A percentile compares a stretch with the other conserved stretches of the same genome.
Evolutionary conservation across 805 yeast species (phyloP).

Genomic region (Saccharomycopsis vini): DNA sequence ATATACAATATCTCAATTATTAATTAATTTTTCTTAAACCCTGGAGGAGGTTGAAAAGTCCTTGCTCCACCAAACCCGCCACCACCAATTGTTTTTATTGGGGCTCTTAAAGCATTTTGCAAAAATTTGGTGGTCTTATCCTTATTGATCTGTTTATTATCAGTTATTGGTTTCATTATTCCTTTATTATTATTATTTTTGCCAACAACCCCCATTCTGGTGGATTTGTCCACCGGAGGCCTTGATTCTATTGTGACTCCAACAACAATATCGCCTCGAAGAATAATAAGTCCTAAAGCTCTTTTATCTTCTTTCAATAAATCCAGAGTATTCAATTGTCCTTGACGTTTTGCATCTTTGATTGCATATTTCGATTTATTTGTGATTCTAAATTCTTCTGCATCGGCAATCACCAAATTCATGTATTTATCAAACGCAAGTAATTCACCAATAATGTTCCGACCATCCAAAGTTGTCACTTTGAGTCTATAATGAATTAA

Average conservation of each 20-base stretch:
- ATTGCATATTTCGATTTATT: slow-evolving; percentile 40
- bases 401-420: slow-evolving; percentile 76
- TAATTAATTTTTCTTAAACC: slow-evolving; percentile 25
- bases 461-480: slow-evolving; percentile 67
- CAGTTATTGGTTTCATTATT: slow-evolving; percentile 25
- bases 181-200: slow-evolving; percentile 23
- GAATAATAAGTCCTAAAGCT: slow-evolving; percentile 66
- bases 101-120: slow-evolving; percentile 23
- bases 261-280: slow-evolving; percentile 83
- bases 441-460: slow-evolving; percentile 70
- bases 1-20: too few species aligned
- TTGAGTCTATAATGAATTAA: slow-evolving; percentile 65
- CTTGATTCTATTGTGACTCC: slow-evolving; percentile 31
- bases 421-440: slow-evolving; percentile 84
- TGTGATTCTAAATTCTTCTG: slow-evolving; percentile 75
- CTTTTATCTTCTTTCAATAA: slow-evolving; percentile 57
- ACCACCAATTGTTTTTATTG: slow-evolving; percentile 20
- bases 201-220: slow-evolving; percentile 10
- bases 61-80: slow-evolving; percentile 29
- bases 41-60: slow-evolving; percentile 42
- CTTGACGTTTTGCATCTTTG: slow-evolving; percentile 27
- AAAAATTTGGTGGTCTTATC: slow-evolving; percentile 7
- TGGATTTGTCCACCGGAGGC: slow-evolving; percentile 24
- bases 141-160: slow-evolving; percentile 4
- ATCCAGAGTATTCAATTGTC: slow-evolving; percentile 31